Base-by-base conservation (phyloP, 805 yeast species). In the Maudiozyma saulgeensis region DNA sequence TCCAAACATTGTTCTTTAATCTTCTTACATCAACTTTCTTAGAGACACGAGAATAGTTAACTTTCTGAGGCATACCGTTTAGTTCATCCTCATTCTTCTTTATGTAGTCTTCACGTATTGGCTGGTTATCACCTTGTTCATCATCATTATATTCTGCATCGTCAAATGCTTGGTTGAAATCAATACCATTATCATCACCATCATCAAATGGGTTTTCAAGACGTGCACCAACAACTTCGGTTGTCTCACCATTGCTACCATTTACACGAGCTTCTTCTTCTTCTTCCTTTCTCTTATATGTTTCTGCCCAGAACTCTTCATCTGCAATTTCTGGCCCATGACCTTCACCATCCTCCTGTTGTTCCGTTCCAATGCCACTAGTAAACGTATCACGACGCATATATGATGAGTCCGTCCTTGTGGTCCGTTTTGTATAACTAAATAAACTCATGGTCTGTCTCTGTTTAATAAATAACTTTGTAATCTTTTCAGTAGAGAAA, bases 1-100 rank as follows among this genome's bases (percentile, higher is more conserved):
- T 71, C 95, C 96, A 88, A 39, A 88, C 59, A 58, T 85, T 86
- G 48, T 81, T 83, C 68, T 89, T 88, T 47, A 88, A 70, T 25
- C 71, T 68, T 53, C 79, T 77, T 34, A 89, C 84, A 59, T 88
- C 90, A 28, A 89, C 93, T 53, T 80, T 77, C 62, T 87, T 88
- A 4, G 96, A 87, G 7, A 79, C 78, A 45, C 81, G 74, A 2
- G 95, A 81, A 59, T 78, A 86, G 51, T 73, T 77, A 21, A 82
- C 74, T 48, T 74, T 65, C 11, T 25, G 16, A 6, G 46, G 45
- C 8, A 47, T 18, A 32, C 18, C 41, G 4, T 11, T 13, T 9
- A 18, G 26, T 18, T 26, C 31, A 34, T 23, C 39, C 18, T 47
- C 49, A 19, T 35, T 26, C n/a, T 42, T 42, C 28, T 34, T 40